phyloP scores from a whole-genome alignment of 2,329 filamentous ascomycete species.

The Fusarium haematococcum region DNA sequence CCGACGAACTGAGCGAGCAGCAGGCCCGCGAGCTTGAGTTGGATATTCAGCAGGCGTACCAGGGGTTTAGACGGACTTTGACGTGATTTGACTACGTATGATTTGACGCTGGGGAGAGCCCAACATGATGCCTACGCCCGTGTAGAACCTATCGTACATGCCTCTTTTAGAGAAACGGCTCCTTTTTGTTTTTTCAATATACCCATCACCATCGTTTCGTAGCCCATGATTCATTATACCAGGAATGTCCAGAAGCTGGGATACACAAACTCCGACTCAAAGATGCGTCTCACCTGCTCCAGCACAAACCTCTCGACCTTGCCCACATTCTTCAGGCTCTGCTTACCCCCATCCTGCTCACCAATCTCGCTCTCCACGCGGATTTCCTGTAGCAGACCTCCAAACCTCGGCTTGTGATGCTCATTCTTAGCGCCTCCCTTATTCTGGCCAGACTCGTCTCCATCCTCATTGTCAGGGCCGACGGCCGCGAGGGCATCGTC shows the following conservation, averaged over 20 bases:
- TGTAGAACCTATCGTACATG: not conserved
- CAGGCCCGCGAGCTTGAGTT: slow-evolving; percentile 90
- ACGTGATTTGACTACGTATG: slow-evolving; percentile 53
- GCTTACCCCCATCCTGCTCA: slow-evolving; percentile 88
- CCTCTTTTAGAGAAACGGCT: slow-evolving; percentile 16
- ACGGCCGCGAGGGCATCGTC: slow-evolving; percentile 87
- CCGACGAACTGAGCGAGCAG: slow-evolving; percentile 87
- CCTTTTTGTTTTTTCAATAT: slow-evolving; percentile 33
- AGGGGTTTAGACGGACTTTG: slow-evolving; percentile 89
- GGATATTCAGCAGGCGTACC: slow-evolving; percentile 94
- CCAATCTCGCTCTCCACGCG: slow-evolving; percentile 98
- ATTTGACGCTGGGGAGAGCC: not conserved
- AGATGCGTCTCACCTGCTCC: slow-evolving; percentile 95
- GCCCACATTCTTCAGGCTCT: slow-evolving; percentile 96
- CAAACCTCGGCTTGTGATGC: slow-evolving; percentile 60
- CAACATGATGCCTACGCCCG: slow-evolving; percentile 21
- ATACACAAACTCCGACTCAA: slow-evolving; percentile 98
- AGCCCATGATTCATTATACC: slow-evolving; percentile 63
- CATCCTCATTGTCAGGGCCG: slow-evolving; percentile 57
- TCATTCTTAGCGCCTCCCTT: slow-evolving; percentile 38
- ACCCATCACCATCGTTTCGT: slow-evolving; percentile 29
- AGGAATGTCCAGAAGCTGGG: slow-evolving; percentile 99
- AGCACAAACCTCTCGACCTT: slow-evolving; percentile 98
- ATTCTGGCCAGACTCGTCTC: slow-evolving; percentile 6
- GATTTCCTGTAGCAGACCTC: slow-evolving; percentile 89